phyloP scores from a whole-genome alignment of 192 early-diverging fungal genomes.

The Coemansia sp. region DNA sequence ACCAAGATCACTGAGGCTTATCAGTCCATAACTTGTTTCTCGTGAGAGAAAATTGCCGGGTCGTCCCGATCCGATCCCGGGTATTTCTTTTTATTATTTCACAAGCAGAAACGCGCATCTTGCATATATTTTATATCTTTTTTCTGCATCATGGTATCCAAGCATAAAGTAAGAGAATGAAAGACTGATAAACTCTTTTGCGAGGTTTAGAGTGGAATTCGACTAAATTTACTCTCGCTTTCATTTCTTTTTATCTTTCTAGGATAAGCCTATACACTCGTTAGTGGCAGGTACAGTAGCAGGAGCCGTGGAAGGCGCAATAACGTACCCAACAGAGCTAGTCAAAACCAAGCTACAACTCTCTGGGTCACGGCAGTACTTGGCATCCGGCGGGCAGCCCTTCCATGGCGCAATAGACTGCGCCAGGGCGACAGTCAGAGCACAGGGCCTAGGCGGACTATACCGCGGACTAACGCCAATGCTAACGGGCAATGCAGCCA shows the following conservation, averaged over 20 bases:
- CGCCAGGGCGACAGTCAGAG: conserved; percentile 67
- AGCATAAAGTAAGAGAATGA: not conserved
- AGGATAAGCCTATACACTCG: conserved; percentile 62
- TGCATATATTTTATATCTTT: not conserved
- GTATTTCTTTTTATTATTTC: not conserved
- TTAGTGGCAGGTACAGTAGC: conserved; percentile 84
- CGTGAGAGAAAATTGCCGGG: not conserved
- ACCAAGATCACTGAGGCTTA: not conserved
- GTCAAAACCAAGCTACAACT: conserved; percentile 97
- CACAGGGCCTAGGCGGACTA: conserved; percentile 73
- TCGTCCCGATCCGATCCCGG: not conserved
- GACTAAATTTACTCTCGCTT: not conserved
- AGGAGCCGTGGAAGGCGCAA: conserved; percentile 86
- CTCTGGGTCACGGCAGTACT: conserved; percentile 60
- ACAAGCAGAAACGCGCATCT: not conserved
- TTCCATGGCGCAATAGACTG: conserved; percentile 87
- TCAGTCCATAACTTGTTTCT: not conserved
- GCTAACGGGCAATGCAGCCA: conserved; percentile 88
- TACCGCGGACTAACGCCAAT: conserved; percentile 91
- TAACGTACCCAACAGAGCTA: conserved; percentile 96
- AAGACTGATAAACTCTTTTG: not conserved
- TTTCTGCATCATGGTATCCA: not conserved
- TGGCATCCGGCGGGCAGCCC: conserved; percentile 35
- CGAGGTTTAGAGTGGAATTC: not conserved
- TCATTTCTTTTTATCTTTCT: conserved; percentile 5